These are phyloP conservation scores for Dionaea muscipula DNA, from an alignment of 179 eudicot species.

Conservation along the genomic window DNA sequence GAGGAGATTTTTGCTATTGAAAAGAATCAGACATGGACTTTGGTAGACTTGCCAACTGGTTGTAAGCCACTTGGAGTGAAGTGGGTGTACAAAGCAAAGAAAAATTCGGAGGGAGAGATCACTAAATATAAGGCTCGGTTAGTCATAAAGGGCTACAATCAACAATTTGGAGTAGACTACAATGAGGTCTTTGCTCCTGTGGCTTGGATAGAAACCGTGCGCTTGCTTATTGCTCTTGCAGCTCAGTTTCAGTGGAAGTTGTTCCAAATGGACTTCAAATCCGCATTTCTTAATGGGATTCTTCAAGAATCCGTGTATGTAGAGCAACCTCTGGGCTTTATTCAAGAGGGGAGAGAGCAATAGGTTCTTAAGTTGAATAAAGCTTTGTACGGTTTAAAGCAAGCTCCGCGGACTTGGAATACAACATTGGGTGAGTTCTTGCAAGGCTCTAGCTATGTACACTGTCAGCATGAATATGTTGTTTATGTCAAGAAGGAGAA, in stretches of 20 bases:
- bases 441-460: not conserved
- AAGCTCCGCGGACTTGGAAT: conserved; percentile 10
- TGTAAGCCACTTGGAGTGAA: not conserved
- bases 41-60: not conserved
- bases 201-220: not conserved
- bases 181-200: not conserved
- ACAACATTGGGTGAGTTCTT: not conserved
- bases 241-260: not conserved
- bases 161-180: not conserved
- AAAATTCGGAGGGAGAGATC: not conserved
- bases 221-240: not conserved
- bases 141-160: not conserved
- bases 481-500: not conserved
- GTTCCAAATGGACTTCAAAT: too few species aligned
- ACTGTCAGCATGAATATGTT: not conserved
- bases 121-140: not conserved
- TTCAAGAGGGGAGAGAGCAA: conserved; percentile 2
- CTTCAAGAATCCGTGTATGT: not conserved
- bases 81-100: conserved; percentile 1
- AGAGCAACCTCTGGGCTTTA: conserved; percentile 2
- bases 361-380: conserved; percentile 7
- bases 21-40: not conserved
- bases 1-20: not conserved
- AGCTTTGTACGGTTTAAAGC: conserved; percentile 10
- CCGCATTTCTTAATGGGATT: not conserved